Evolutionary conservation across 371 early-diverging fungal species (phyloP).

Genomic region (Haplosporangium sp.): DNA sequence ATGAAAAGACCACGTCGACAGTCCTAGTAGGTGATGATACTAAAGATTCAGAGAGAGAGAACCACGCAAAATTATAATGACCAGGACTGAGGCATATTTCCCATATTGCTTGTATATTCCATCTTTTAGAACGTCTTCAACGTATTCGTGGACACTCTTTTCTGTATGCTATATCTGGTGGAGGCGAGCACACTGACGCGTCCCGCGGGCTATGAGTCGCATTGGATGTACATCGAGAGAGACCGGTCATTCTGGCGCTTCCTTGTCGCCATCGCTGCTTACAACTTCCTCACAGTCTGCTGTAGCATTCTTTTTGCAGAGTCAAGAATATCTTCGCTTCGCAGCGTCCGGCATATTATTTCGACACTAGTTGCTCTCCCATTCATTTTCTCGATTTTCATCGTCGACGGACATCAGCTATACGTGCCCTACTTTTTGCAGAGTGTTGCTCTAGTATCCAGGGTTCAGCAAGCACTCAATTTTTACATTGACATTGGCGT

Average conservation of each 20-base stretch:
- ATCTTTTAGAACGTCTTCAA: conserved; percentile 63
- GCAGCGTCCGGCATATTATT: conserved; percentile 28
- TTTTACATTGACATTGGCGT: conserved; percentile 65
- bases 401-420: conserved; percentile 62
- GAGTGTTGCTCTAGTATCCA: conserved; percentile 64
- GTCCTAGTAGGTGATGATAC: conserved; percentile 21
- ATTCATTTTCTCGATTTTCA: conserved; percentile 24
- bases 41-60: not conserved
- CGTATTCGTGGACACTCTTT: conserved; percentile 66
- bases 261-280: conserved; percentile 40
- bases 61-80: not conserved
- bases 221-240: conserved; percentile 44
- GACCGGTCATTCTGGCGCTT: conserved; percentile 31
- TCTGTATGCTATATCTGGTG: conserved; percentile 73
- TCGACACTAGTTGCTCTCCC: conserved; percentile 39
- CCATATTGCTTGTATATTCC: not conserved
- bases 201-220: conserved; percentile 31
- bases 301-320: conserved; percentile 47
- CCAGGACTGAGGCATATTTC: not conserved
- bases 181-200: conserved; percentile 67
- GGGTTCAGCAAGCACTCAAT: conserved; percentile 72
- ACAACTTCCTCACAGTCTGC: conserved; percentile 39
- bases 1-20: conserved; percentile 45
- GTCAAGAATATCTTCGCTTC: conserved; percentile 55
- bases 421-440: conserved; percentile 76